Conservation (phyloP, 257 asterid species). For the Coffea eugenioides region DNA sequence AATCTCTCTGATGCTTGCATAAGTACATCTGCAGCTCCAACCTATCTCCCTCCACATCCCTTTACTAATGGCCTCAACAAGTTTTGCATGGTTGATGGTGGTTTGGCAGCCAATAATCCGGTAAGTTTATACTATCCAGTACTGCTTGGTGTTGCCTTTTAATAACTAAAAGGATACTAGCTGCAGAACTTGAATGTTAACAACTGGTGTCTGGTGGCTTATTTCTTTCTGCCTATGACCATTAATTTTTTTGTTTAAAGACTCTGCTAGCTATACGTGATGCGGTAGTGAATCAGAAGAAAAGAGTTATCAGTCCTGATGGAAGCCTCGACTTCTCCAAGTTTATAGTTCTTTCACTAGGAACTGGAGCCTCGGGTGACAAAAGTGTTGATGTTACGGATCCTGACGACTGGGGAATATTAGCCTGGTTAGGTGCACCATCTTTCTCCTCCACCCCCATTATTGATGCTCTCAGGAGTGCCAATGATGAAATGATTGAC, state of each 20-base stretch:
- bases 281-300: not conserved
- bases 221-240: no score
- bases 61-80: not conserved
- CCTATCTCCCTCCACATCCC: not conserved
- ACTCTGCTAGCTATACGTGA: not conserved
- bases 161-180: no score
- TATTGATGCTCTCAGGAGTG: not conserved
- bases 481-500: not conserved
- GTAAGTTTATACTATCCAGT: not conserved
- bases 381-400: not conserved
- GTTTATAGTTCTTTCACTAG: not conserved
- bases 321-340: not conserved
- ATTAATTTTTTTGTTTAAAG: not conserved
- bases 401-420: not conserved
- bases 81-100: constrained; percentile 10
- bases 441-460: not conserved
- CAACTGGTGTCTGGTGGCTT: no score
- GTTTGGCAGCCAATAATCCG: constrained; percentile 7
- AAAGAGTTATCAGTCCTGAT: not conserved
- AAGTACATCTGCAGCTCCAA: constrained; percentile 1
- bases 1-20: not conserved
- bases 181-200: no score
- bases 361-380: constrained; percentile 1
- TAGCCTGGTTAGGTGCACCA: not conserved
- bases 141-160: no score